Base-by-base conservation (phyloP, 106 monocot species). In the Dioscorea dumetorum region DNA sequence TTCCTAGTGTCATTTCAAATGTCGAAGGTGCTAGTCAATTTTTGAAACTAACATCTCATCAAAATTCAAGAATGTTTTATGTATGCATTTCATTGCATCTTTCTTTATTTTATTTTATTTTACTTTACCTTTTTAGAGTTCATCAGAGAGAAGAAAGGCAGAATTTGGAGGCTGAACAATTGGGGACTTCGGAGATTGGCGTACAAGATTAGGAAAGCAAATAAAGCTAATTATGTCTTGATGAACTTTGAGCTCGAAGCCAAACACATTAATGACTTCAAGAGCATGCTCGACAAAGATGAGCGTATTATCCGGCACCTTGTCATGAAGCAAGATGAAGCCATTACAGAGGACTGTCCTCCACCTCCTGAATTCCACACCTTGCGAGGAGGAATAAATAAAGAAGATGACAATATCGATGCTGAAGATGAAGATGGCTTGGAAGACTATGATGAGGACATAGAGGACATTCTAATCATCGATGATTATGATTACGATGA, bases 231-330 rank as follows among this genome's bases (percentile, higher is more conserved):
- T 76, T 99, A 99, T 65, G 69, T 99, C 31, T 49, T 99, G 24
- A 99, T 99, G 99, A 99, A 99, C 75, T 99, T 93, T 64, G 93
- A 99, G 90, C 19, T 99, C 1, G 93, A 93, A 51, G 77, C 99
- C 18, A 77, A 77, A 63, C 81, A 63, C 23, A 90, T 87, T 20
- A 81, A 93, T 50, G 93, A 89, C 21, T 93, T 99, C 70, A 93
- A 99, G 72, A 77, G 49, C 61, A 71, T 93, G 85, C 70, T 99
- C 7, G 92, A 99, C 70, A 80, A 79, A 70, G 93, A 99, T 9
- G 87, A 90, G 62, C 75, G 90, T 24, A 81, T 99, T 61, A 90
- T 99, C 32, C 80, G 99, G 3, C 99, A 93, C 75, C 81, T 99
- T 3, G 93, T 93, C 18, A 93, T 87, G 28, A 93, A 90, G 59